These are phyloP conservation scores for Geosmithia putterillii DNA, from an alignment of 2,329 filamentous ascomycete genomes.

Conservation along the genomic window DNA sequence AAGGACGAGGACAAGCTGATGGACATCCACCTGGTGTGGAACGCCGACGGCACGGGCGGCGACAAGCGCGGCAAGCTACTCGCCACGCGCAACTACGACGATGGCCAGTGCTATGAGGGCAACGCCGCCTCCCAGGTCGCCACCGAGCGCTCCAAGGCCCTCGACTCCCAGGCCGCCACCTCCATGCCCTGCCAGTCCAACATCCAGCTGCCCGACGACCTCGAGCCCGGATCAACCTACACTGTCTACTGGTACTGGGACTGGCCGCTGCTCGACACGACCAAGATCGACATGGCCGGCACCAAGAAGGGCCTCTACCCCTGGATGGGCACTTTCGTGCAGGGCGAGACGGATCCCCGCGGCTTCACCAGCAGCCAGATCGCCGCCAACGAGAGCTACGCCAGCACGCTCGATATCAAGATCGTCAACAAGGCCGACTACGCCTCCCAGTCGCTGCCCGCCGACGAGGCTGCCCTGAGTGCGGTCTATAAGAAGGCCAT, in stretches of 20 bases:
- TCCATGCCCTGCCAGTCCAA: slow-evolving; percentile 74
- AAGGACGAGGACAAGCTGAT: slow-evolving; percentile 32
- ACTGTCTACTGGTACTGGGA: slow-evolving; percentile 97
- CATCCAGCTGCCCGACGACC: slow-evolving; percentile 58
- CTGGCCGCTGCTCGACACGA: slow-evolving; percentile 55
- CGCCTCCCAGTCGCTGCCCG: background rate
- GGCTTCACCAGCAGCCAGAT: slow-evolving; percentile 22
- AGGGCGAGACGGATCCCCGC: slow-evolving; percentile 21
- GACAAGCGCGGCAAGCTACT: slow-evolving; percentile 67
- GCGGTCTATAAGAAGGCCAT: background rate
- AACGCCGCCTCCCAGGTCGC: slow-evolving; percentile 44
- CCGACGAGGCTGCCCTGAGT: background rate
- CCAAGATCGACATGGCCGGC: slow-evolving; percentile 23
- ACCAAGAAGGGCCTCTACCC: slow-evolving; percentile 27
- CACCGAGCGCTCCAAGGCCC: slow-evolving; percentile 40
- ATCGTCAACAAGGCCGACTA: slow-evolving; percentile 12
- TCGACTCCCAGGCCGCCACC: slow-evolving; percentile 39
- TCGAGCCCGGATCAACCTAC: slow-evolving; percentile 51
- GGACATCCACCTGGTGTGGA: slow-evolving; percentile 72
- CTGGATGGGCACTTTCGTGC: slow-evolving; percentile 27
- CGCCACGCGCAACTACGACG: slow-evolving; percentile 71
- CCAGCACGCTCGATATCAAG: slow-evolving; percentile 26
- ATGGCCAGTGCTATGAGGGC: slow-evolving; percentile 78
- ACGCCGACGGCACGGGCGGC: slow-evolving; percentile 64
- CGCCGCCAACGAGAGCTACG: slow-evolving; percentile 25